A percentile compares a stretch with the other conserved stretches of the same genome.
These are phyloP conservation scores for Mycena chlorophos DNA, from an alignment of 768 basidiomycete species.

Conservation along the genomic window DNA sequence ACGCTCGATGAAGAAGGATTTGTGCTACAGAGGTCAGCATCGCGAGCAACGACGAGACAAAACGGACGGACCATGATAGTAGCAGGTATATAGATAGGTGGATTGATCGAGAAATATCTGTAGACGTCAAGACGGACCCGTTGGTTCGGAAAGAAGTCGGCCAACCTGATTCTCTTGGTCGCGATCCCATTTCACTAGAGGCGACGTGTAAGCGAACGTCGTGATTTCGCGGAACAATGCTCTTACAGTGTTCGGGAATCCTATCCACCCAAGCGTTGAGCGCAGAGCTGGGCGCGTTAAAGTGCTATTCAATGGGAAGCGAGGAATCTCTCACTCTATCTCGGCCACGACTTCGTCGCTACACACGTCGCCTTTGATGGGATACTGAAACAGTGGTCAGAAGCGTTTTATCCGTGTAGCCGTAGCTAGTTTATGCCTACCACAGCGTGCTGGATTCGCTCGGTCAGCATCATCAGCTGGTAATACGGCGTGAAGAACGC, in stretches of 20 bases:
- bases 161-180: neutral
- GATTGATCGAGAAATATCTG: slow-evolving; percentile 4
- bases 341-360: slow-evolving; percentile 1
- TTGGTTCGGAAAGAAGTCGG: neutral
- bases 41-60: neutral
- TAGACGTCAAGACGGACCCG: neutral
- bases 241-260: slow-evolving; percentile 5
- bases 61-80: slow-evolving; percentile 1
- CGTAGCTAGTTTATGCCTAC: neutral
- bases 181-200: slow-evolving; percentile 2
- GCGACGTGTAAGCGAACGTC: neutral
- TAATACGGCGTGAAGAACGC: slow-evolving; percentile 14
- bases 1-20: slow-evolving; percentile 2
- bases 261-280: slow-evolving; percentile 12
- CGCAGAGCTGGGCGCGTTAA: neutral
- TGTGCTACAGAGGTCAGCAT: neutral
- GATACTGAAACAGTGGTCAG: slow-evolving; percentile 1
- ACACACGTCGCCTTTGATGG: neutral
- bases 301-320: neutral
- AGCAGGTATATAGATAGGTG: neutral
- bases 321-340: slow-evolving; percentile 1
- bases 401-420: too few relatives aligned
- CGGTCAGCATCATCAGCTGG: slow-evolving; percentile 1
- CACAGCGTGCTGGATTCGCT: slow-evolving; percentile 9
- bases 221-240: neutral